These are phyloP conservation scores for Primulina tabacum DNA, from an alignment of 257 asterid genomes.

Conservation along the genomic window DNA sequence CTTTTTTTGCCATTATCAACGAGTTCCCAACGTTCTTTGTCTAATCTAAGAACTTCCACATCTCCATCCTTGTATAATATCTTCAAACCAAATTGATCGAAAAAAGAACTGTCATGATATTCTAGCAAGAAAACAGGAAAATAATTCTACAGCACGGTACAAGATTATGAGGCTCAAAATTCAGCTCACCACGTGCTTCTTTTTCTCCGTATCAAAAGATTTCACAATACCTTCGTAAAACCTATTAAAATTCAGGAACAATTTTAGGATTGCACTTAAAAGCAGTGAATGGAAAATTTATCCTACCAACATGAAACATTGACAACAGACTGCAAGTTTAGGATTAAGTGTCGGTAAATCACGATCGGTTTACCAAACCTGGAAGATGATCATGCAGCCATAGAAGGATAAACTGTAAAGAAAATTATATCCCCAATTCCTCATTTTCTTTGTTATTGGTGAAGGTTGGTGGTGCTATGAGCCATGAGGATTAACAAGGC, in stretches of 20 bases:
- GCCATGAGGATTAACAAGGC: background rate
- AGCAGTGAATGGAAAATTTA: background rate
- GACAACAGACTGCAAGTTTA: background rate
- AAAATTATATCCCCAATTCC: background rate
- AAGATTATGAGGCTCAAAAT: constrained; percentile 24
- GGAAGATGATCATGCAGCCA: background rate
- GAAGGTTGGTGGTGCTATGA: background rate
- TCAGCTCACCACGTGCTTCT: constrained; percentile 81
- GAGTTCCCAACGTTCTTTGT: constrained; percentile 52
- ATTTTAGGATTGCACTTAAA: too few species aligned
- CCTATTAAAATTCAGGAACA: constrained; percentile 41
- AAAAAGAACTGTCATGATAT: constrained; percentile 1
- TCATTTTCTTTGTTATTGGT: background rate
- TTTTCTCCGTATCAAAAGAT: constrained; percentile 78
- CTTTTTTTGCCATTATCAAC: constrained; percentile 31
- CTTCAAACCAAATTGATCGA: constrained; percentile 31
- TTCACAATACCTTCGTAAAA: constrained; percentile 84
- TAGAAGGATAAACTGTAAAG: background rate
- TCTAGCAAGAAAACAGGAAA: background rate
- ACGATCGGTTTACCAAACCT: constrained; percentile 2
- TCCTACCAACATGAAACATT: background rate
- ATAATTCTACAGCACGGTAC: constrained; percentile 3
- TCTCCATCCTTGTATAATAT: constrained; percentile 52
- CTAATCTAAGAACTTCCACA: constrained; percentile 55
- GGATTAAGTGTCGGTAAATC: background rate